Base-by-base conservation (phyloP, 257 asterid species). In the Oldenlandia corymbosa region DNA sequence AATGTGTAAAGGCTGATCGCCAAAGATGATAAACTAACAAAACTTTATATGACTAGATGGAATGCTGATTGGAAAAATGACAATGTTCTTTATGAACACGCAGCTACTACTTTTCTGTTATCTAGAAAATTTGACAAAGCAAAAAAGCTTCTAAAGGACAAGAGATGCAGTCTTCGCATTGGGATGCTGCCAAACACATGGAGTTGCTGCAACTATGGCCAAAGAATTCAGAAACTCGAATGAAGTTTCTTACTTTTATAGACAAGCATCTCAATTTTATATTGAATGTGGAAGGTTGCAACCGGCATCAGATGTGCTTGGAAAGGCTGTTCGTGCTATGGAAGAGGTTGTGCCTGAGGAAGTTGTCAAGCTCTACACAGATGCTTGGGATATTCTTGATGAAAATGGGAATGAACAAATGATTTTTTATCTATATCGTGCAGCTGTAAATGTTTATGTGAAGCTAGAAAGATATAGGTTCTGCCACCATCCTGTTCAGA, bases 181-280 rank as follows among this genome's bases (percentile, higher is more conserved):
- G 97, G 97, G 99, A 93, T 81, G 99, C 97, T 80, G 99, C 99
- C 20, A 93, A 80, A 63, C 96, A 84, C 55, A 87, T 93, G 99
- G 97, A 93, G 64, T 84, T 69, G 97, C 99, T 43, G 97, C 84
- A 71, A 82, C 90, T 67, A 62, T 85, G 27, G 97, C 97, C 2
- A 93, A 85, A 78, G 95, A 93, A 58, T 63, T 87, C 27, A 78
- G 88, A 51, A 84, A 79, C 73, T 93, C 95, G 99, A 84, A 55
- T 43, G 95, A 93, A 75, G 97, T 90, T 71, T 76, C 94, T 20
- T 97, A 93, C 66, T 81, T 93, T 66, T 93, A 83, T 73, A 83
- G 87, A 78, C 90, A 84, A 21, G 95, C 99, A 34, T 83, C 91
- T 64, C 95, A 85, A 78, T 76, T 93, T 53, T 93, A 87, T 73